Base-by-base conservation (phyloP, 1,284 basidiomycete species). In the Sporisorium iseilematis-ciliati region DNA sequence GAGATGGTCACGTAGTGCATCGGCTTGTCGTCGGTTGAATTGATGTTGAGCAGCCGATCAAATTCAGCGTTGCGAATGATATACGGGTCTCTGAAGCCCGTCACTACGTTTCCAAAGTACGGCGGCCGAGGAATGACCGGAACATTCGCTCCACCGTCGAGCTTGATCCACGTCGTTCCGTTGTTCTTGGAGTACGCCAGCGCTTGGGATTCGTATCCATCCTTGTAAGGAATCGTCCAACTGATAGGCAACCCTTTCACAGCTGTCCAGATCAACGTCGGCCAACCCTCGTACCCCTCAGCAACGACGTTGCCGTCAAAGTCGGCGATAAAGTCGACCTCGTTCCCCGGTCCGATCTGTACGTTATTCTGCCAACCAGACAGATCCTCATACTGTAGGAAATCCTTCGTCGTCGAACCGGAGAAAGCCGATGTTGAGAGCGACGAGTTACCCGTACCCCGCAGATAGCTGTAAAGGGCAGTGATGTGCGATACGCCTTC, bases 211-310 rank as follows among this genome's bases (percentile, higher is more conserved):
- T 75, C 71, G 35, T 65, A 65, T 2, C 71, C 71, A 26, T 59
- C 65, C 4, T 55, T 62, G 66, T 75, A 75, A 12, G 71, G 71
- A 11, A 69, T 62, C 4, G 60, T 64, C 71, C 71, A 75, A 26
- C 33, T 38, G 51, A 75, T 75, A n/a, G 71, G 71, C 11, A 58
- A 20, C 4, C 65, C 66, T 25, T 61, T 65, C 1, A 75, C 62
- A 1, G 62, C 54, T 1, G 71, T 65, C 57, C 62, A 75, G 35
- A 75, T 60, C 48, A 75, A 43, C 6, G 71, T 75, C 2, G 71
- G 71, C 10, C 63, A 23, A 14, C 71, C 71, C 26, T 65, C 62
- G 48, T 69, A 69, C 5, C 71, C 71, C 14, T 58, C 38, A 0
- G 71, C 60, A 12, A 64, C 40, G 1, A 65, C 71, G n/a, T 52